Percentiles rank a stretch among this genome's conserved stretches.
Evolutionary conservation across 768 basidiomycete species (phyloP).

Genomic region (Auricularia cornea): DNA sequence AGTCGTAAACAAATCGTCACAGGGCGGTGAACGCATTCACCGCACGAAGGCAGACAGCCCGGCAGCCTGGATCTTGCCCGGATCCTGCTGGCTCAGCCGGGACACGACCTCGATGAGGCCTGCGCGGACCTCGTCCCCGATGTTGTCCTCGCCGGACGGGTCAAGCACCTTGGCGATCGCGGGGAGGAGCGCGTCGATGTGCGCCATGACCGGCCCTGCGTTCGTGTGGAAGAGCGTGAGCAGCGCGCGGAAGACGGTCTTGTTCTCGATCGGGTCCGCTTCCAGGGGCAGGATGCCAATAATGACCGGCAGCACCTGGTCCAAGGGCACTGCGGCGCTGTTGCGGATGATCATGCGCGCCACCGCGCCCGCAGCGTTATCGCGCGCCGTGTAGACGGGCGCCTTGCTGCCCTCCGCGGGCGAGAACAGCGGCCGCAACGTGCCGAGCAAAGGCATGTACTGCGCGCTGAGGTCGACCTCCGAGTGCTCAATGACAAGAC

Average conservation of each 20-base stretch:
- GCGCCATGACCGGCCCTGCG: slow-evolving; percentile 57
- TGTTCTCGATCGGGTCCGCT: slow-evolving; percentile 85
- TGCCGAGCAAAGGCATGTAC: slow-evolving; percentile 67
- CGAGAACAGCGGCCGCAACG: slow-evolving; percentile 75
- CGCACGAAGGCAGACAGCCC: slow-evolving; percentile 43
- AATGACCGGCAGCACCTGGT: slow-evolving; percentile 83
- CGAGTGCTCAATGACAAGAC: slow-evolving; percentile 84
- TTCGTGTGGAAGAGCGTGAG: slow-evolving; percentile 81
- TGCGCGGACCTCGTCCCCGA: slow-evolving; percentile 69
- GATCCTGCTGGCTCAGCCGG: slow-evolving; percentile 64
- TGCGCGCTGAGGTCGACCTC: slow-evolving; percentile 73
- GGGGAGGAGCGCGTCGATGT: slow-evolving; percentile 69
- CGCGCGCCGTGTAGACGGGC: slow-evolving; percentile 73
- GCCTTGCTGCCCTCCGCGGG: slow-evolving; percentile 54
- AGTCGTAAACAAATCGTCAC: background rate
- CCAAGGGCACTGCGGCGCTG: slow-evolving; percentile 69
- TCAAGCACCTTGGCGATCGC: slow-evolving; percentile 81
- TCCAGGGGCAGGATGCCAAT: slow-evolving; percentile 75
- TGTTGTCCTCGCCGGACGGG: slow-evolving; percentile 61
- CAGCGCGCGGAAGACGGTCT: slow-evolving; percentile 79
- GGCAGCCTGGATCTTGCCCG: slow-evolving; percentile 72
- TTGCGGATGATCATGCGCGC: slow-evolving; percentile 81
- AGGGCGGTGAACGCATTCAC: background rate
- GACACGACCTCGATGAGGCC: slow-evolving; percentile 69
- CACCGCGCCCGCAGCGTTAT: slow-evolving; percentile 95